Conservation (phyloP, 768 basidiomycete genomes). For the Macrolepiota dolichaula region DNA sequence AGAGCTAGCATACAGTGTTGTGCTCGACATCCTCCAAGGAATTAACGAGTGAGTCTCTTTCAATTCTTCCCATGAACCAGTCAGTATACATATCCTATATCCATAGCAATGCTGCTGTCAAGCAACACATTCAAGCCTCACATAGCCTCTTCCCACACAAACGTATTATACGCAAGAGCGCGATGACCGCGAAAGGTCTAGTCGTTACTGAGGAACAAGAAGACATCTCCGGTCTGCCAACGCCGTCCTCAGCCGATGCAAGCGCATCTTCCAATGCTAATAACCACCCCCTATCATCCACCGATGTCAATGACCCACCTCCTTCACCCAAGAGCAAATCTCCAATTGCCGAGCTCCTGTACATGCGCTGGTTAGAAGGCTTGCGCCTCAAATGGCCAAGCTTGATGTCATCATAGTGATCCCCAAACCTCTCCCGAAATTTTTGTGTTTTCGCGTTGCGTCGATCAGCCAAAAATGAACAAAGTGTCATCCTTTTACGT, state of each 20-base stretch:
- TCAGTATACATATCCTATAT: conserved; percentile 7
- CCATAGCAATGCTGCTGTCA: conserved; percentile 69
- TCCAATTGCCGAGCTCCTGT: conserved; percentile 93
- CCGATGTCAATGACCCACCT: conserved; percentile 39
- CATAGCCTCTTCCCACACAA: conserved; percentile 78
- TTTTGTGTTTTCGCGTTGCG: neutral
- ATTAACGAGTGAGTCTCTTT: conserved; percentile 77
- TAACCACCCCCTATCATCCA: conserved; percentile 14
- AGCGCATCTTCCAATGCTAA: conserved; percentile 14
- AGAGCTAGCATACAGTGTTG: conserved; percentile 79
- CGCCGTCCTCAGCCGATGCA: conserved; percentile 26
- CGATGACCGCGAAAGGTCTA: conserved; percentile 82
- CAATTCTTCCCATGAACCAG: neutral
- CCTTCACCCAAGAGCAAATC: conserved; percentile 58
- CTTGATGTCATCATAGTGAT: conserved; percentile 37
- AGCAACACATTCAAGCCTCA: conserved; percentile 81
- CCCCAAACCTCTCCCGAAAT: neutral
- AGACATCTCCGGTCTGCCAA: conserved; percentile 52
- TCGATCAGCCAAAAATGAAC: neutral
- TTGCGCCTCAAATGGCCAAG: conserved; percentile 88
- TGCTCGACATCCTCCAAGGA: conserved; percentile 86
- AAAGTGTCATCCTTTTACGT: neutral
- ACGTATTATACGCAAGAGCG: conserved; percentile 73
- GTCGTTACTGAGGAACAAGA: conserved; percentile 82
- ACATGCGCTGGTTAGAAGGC: conserved; percentile 95